Evolutionary conservation across 2,329 filamentous ascomycete species (phyloP), one percentile per base, ranked within the genome.

Genomic region (Sordariomycetes sp.): DNA sequence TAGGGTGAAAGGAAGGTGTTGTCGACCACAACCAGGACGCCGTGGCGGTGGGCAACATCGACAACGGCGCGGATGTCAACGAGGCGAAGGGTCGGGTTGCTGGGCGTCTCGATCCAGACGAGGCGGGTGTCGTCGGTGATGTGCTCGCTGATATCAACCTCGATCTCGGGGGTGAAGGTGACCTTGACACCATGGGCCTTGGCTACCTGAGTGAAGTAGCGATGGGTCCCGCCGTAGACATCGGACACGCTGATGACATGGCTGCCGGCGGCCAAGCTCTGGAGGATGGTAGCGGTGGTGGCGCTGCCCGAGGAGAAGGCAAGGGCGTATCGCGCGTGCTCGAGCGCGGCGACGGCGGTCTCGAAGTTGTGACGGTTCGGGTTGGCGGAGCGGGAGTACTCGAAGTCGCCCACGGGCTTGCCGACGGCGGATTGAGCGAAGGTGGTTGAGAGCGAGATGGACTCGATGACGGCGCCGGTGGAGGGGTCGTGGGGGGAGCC

Each of bases 1-100:
- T 96, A 98, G 21, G 92, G 92, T 41, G 83, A 90, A 54, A 96
- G 70, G 70, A 98, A 98, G 15, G 92, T 98, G 68, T 98, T 98
- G 68, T 98, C 92, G 27, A 98, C 92, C n/a, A 98, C 92, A 28
- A 98, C 92, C 54, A 86, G 70, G 50, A 96, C 86, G 41, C 88
- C 90, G 52, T 86, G 84, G 49, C 81, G 70, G 59, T 96, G 92
- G 14, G 92, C 92, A 36, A 82, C 72, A 19, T 76, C 77, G 19
- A 84, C 82, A 26, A 98, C 83, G 34, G 85, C 81, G 48, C 84
- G 72, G 54, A 98, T 94, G 61, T 98, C 90, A 44, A 96, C 90
- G 31, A 98, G 73, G 19, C 84, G 79, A 37, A 98, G 71, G 6
- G 92, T 98, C 1, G 92, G 92, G 66, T 98, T 98, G 48, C 84